Evolutionary conservation across 148 eudicot species (phyloP).

Genomic region (Chenopodium berlandieri): DNA sequence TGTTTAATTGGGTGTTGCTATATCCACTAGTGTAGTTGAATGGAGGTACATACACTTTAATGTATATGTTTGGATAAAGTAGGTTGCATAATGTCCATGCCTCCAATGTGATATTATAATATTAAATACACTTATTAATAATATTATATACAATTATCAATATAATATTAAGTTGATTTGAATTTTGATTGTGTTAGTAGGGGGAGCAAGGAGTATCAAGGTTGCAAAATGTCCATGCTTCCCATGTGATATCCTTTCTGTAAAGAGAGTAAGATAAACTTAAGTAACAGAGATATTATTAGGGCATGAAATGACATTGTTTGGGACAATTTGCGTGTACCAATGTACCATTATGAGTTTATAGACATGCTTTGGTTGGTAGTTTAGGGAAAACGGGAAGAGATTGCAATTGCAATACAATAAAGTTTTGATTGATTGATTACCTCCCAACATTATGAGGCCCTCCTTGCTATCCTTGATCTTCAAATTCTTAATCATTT

Average conservation of each 20-base stretch:
- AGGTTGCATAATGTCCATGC: too few relatives aligned
- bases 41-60: too few relatives aligned
- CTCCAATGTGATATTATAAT: too few relatives aligned
- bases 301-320: conserved; percentile 36
- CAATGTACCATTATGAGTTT: conserved; percentile 1
- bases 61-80: too few relatives aligned
- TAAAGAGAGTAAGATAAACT: conserved; percentile 29
- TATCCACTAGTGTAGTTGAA: too few relatives aligned
- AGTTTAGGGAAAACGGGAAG: background rate
- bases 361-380: conserved; percentile 18
- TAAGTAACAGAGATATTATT: conserved; percentile 22
- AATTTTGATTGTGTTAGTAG: background rate
- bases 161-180: too few relatives aligned
- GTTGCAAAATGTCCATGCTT: conserved; percentile 23
- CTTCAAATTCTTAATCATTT: background rate
- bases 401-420: background rate
- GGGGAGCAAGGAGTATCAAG: conserved; percentile 11
- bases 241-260: conserved; percentile 41
- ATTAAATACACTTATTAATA: too few relatives aligned
- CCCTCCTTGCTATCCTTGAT: background rate
- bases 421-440: conserved; percentile 10
- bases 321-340: conserved; percentile 26
- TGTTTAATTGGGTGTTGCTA: too few relatives aligned
- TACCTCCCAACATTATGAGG: conserved; percentile 6
- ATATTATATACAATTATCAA: too few relatives aligned